phyloP scores from a whole-genome alignment of 192 early-diverging fungal species.

The Podochytrium sp. region DNA sequence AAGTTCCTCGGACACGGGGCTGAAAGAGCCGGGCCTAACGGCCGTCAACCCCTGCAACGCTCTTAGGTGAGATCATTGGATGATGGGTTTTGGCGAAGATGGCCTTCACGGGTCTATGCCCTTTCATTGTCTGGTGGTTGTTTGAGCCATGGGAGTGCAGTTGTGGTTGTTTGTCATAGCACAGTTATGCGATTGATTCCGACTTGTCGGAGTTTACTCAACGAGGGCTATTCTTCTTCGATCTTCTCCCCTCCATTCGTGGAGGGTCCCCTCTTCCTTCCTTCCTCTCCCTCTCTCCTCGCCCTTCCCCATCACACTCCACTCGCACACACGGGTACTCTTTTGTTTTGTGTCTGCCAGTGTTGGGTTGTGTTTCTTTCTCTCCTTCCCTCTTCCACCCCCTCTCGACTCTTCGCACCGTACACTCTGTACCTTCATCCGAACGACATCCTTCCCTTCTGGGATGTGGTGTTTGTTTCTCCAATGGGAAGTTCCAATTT shows the following conservation, averaged over 20 bases:
- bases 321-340: neutral
- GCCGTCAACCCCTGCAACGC: neutral
- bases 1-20: conserved; percentile 20
- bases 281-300: neutral
- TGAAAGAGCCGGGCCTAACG: conserved; percentile 7
- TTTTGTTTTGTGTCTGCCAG: neutral
- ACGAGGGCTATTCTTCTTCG: conserved; percentile 10
- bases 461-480: too few species aligned
- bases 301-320: neutral
- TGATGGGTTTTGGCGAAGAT: conserved; percentile 5
- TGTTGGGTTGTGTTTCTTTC: neutral
- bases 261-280: neutral
- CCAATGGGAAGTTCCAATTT: neutral
- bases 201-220: neutral
- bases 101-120: neutral
- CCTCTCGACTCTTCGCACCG: neutral
- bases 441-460: too few species aligned
- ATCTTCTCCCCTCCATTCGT: neutral
- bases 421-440: conserved; percentile 8
- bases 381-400: neutral
- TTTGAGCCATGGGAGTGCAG: too few species aligned
- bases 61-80: neutral
- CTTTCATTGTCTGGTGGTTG: neutral
- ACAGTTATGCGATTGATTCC: conserved; percentile 16
- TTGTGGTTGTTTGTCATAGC: conserved; percentile 28